These are phyloP conservation scores for Penstemon eatonii DNA, from an alignment of 257 asterid species.

Conservation along the genomic window DNA sequence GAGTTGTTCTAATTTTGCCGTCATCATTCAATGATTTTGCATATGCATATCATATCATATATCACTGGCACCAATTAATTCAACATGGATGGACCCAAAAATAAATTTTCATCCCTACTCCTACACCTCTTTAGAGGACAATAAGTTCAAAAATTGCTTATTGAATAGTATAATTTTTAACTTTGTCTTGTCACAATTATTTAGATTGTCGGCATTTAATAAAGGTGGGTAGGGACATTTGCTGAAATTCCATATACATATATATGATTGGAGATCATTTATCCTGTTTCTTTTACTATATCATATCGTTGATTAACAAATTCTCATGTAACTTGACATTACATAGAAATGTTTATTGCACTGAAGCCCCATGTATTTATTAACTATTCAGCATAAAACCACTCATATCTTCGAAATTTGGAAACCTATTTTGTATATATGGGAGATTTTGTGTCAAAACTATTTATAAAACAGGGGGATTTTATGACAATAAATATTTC, in stretches of 20 bases:
- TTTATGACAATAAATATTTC: too few species aligned
- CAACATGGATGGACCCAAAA: conserved; percentile 22
- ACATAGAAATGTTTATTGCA: too few species aligned
- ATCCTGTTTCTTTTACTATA: too few species aligned
- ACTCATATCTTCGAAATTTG: too few species aligned
- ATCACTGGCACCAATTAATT: conserved; percentile 26
- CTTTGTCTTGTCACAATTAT: not conserved
- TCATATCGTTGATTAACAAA: too few species aligned
- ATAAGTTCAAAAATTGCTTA: conserved; percentile 11
- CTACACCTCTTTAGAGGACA: conserved; percentile 29
- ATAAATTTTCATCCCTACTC: conserved; percentile 24
- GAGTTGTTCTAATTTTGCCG: not conserved
- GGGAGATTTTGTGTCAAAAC: too few species aligned
- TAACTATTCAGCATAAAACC: too few species aligned
- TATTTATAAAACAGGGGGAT: too few species aligned
- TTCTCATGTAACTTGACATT: too few species aligned
- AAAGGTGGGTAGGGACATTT: not conserved
- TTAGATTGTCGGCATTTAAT: not conserved
- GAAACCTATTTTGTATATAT: too few species aligned
- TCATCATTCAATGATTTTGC: conserved; percentile 24
- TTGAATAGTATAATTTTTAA: conserved; percentile 11
- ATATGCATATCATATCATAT: conserved; percentile 26
- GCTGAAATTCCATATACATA: not conserved
- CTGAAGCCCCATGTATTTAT: too few species aligned
- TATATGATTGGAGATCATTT: not conserved